Evolutionary conservation across 2,329 filamentous ascomycete genomes (phyloP).

Genomic region (Verticillium albo-atrum): DNA sequence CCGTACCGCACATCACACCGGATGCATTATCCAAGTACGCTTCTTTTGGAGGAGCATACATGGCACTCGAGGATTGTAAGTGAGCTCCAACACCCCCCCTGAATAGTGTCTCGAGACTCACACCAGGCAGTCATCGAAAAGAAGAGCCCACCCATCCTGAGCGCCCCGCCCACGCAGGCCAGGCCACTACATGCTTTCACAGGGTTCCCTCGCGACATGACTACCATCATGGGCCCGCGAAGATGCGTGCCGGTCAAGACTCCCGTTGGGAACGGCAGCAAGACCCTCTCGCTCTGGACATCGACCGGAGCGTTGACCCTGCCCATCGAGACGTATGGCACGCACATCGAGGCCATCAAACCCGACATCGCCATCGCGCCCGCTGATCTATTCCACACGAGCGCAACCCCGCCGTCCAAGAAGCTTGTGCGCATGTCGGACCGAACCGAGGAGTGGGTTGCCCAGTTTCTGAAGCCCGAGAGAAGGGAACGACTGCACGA

Average conservation of each 20-base stretch:
- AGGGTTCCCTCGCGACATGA: slow-evolving; percentile 58
- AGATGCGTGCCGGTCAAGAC: slow-evolving; percentile 70
- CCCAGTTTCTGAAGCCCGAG: slow-evolving; percentile 54
- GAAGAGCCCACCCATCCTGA: slow-evolving; percentile 40
- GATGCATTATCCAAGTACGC: slow-evolving; percentile 70
- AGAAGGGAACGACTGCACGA: slow-evolving; percentile 23
- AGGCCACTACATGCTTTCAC: slow-evolving; percentile 73
- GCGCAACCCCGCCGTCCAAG: slow-evolving; percentile 59
- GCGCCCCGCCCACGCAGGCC: slow-evolving; percentile 28
- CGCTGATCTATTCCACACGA: slow-evolving; percentile 59
- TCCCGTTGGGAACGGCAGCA: slow-evolving; percentile 66
- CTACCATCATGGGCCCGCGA: slow-evolving; percentile 72
- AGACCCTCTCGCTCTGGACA: slow-evolving; percentile 72
- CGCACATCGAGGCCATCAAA: slow-evolving; percentile 57
- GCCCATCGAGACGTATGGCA: slow-evolving; percentile 62
- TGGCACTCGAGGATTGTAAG: slow-evolving; percentile 91
- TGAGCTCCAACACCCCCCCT: background rate
- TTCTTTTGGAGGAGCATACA: slow-evolving; percentile 65
- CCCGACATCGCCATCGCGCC: slow-evolving; percentile 79
- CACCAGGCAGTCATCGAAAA: slow-evolving; percentile 47
- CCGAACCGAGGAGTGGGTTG: slow-evolving; percentile 78
- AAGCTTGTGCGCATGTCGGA: slow-evolving; percentile 79
- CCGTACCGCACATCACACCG: slow-evolving; percentile 81
- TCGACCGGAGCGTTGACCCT: slow-evolving; percentile 80
- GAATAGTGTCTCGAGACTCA: background rate